A percentile compares a stretch with the other conserved stretches of the same genome.
Conservation (phyloP, 768 basidiomycete species). For the Lentinula guzmanii region DNA sequence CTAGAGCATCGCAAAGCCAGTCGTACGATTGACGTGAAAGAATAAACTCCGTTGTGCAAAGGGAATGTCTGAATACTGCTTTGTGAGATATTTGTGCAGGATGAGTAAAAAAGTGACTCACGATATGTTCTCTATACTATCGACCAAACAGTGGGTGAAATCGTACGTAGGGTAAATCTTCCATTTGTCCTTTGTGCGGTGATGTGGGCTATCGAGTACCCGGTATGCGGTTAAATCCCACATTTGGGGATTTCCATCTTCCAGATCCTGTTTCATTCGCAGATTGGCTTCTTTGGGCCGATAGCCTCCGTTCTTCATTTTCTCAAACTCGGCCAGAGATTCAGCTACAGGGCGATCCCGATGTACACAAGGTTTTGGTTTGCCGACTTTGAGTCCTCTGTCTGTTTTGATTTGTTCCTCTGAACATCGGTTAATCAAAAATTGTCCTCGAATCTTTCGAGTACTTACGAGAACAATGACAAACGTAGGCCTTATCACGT, state of each 20-base stretch:
- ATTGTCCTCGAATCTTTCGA: neutral
- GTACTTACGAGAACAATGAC: constrained; percentile 87
- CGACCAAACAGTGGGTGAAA: constrained; percentile 96
- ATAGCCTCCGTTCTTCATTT: constrained; percentile 89
- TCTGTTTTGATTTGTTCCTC: constrained; percentile 90
- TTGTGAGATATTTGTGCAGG: neutral
- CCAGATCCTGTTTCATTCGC: constrained; percentile 95
- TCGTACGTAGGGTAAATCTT: constrained; percentile 98
- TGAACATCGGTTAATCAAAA: constrained; percentile 21
- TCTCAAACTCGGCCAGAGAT: constrained; percentile 82
- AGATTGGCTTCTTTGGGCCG: constrained; percentile 88
- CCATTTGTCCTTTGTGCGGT: constrained; percentile 91
- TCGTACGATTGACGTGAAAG: constrained; percentile 96
- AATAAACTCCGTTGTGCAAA: constrained; percentile 96
- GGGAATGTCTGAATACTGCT: constrained; percentile 66
- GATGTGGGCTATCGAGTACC: constrained; percentile 85
- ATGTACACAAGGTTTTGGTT: constrained; percentile 81
- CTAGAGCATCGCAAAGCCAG: constrained; percentile 97
- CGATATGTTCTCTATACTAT: constrained; percentile 99
- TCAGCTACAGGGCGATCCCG: constrained; percentile 82
- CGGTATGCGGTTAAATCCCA: constrained; percentile 99
- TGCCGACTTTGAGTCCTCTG: constrained; percentile 79
- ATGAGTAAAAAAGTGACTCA: constrained; percentile 35
- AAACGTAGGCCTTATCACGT: constrained; percentile 91
- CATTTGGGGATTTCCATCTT: constrained; percentile 95